phyloP scores from a whole-genome alignment of 1,139 yeast species.

The Saccharomyces pastorianus region DNA sequence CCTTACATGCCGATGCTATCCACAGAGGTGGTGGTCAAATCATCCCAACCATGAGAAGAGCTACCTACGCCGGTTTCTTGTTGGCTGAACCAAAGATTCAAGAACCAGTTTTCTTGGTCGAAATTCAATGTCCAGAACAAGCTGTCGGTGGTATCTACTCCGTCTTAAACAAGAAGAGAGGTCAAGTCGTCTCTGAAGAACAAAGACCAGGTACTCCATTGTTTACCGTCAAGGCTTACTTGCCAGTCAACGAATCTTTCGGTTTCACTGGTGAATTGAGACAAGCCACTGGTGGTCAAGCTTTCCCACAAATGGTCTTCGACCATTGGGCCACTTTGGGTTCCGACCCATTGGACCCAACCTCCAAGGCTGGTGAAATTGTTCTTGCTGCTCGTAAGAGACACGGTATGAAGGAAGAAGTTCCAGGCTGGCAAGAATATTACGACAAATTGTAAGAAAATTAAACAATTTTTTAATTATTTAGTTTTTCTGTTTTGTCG shows the following conservation, averaged over 20 bases:
- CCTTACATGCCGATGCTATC: slow-evolving; percentile 99
- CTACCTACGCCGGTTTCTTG: slow-evolving; percentile 94
- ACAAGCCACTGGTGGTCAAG: slow-evolving; percentile 99
- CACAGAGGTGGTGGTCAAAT: slow-evolving; percentile 99
- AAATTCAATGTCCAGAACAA: slow-evolving; percentile 98
- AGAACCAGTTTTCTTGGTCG: slow-evolving; percentile 99
- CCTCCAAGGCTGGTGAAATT: slow-evolving; percentile 91
- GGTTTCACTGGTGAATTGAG: slow-evolving; percentile 99
- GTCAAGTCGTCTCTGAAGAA: slow-evolving; percentile 97
- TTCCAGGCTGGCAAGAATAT: slow-evolving; percentile 99
- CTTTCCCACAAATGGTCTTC: slow-evolving; percentile 99
- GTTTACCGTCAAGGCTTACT: slow-evolving; percentile 98
- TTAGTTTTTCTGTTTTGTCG: slow-evolving; percentile 3
- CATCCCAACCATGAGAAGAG: slow-evolving; percentile 99
- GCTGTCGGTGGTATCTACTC: slow-evolving; percentile 99
- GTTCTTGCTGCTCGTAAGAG: slow-evolving; percentile 89
- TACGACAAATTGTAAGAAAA: slow-evolving; percentile 86
- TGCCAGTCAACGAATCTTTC: slow-evolving; percentile 99
- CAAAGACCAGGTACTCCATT: slow-evolving; percentile 99
- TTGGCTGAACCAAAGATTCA: slow-evolving; percentile 98
- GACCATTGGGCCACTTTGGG: slow-evolving; percentile 92
- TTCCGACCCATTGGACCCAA: slow-evolving; percentile 90
- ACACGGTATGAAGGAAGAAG: slow-evolving; percentile 93
- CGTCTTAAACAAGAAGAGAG: slow-evolving; percentile 99
- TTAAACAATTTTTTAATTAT: slow-evolving; percentile 3